Base-by-base conservation (phyloP, 2,329 filamentous ascomycete genomes). In the Magnaporthales sp. region DNA sequence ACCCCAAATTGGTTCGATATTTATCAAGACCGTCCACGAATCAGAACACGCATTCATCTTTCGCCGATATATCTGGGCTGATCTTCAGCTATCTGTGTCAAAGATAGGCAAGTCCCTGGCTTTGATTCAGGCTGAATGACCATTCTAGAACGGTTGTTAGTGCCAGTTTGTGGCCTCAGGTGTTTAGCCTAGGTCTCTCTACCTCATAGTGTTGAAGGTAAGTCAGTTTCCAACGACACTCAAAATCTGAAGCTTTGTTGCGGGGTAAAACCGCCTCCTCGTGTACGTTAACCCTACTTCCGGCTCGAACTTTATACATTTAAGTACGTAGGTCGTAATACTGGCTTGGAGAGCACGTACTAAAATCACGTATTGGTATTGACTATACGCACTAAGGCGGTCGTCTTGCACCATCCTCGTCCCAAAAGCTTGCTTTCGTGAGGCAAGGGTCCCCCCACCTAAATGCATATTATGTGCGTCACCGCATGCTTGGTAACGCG, bases 351-450 rank as follows among this genome's bases (percentile, higher is more conserved):
- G 38, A 51, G 5, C 10, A 38, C 19, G 9, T 51, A 51, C 3
- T n/a, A 19, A 4, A n/a, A 38, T 15, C 32, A 38, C 32, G 32
- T 38, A 38, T n/a, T 46, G 10, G 19, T 38, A 38, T n/a, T 46
- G 10, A 7, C 19, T 51, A 51, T 51, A 51, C 38, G 19, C 15
- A 7, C 1, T 13, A n/a, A 51, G 38, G 3, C 19, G n/a, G 38
- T 51, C 38, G 15, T 64, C 62, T 64, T n/a, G 62, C 62, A 64
- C n/a, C 62, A 46, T 46, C 31, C 3, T 46, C 38, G n/a, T 32
- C n/a, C 19, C 27, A 51, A 46, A n/a, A 51, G 38, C 38, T 51
- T 51, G 31, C 46, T 54, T 22, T 64, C 62, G 62, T 27, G 56
- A 29, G 24, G 56, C 56, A 60, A 60, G 56, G 56, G 24, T 27